A percentile compares a stretch with the other conserved stretches of the same genome.
phyloP scores from a whole-genome alignment of 2,329 filamentous ascomycete species.

The Alternaria sp. region DNA sequence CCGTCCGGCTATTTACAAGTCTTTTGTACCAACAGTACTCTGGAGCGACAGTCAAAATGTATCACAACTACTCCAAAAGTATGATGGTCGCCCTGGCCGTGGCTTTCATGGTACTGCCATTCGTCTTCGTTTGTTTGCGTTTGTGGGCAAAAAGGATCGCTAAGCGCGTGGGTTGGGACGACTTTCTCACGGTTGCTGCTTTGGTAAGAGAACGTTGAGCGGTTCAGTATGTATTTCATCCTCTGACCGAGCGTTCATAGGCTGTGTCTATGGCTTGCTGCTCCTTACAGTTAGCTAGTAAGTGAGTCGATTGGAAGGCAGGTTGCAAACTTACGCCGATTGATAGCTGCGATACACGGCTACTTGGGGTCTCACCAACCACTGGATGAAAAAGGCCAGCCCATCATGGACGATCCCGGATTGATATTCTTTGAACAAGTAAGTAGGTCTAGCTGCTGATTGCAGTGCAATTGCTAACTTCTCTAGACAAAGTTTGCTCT shows the following conservation, averaged over 20 bases:
- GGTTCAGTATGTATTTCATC: not conserved
- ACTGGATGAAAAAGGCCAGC: constrained; percentile 19
- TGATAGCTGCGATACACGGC: constrained; percentile 26
- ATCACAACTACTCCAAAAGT: constrained; percentile 28
- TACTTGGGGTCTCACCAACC: constrained; percentile 31
- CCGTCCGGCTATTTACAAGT: not conserved
- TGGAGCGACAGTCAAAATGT: constrained; percentile 15
- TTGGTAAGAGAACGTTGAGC: constrained; percentile 19
- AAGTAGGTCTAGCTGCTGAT: not conserved
- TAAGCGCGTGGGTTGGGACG: constrained; percentile 29
- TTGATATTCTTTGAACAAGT: constrained; percentile 32
- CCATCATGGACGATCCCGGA: constrained; percentile 32
- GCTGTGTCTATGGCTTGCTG: constrained; percentile 27
- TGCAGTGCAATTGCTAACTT: not conserved
- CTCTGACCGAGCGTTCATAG: constrained; percentile 13
- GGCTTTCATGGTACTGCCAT: constrained; percentile 26
- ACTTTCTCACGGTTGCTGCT: constrained; percentile 28
- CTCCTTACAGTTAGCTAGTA: constrained; percentile 26
- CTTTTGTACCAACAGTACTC: not conserved
- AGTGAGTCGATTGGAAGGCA: not conserved
- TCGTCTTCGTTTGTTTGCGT: constrained; percentile 25
- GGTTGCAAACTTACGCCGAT: not conserved
- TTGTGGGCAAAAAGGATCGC: constrained; percentile 28
- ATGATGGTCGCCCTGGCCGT: constrained; percentile 27
- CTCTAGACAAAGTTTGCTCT: constrained; percentile 34